Percentiles rank a stretch among this genome's conserved stretches.
Conservation (phyloP, 73 alveolate species). For the Paramecium tetraurelia region DNA sequence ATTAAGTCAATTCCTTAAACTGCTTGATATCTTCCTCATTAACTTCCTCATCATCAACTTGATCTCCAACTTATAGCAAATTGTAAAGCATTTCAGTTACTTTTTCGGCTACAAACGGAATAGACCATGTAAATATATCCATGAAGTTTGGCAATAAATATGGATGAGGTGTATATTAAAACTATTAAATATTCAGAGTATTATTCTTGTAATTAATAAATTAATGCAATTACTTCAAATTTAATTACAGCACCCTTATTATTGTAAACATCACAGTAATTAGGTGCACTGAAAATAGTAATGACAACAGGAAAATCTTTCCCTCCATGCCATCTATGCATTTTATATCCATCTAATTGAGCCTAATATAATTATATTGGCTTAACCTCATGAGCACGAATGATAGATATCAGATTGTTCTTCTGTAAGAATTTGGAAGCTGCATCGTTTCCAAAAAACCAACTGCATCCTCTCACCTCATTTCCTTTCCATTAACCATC, state of each 20-base stretch:
- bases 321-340: constrained; percentile 94
- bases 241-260: constrained; percentile 93
- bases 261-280: constrained; percentile 94
- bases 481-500: constrained; percentile 68
- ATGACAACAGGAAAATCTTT: constrained; percentile 92
- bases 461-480: constrained; percentile 82
- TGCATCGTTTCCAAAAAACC: constrained; percentile 83
- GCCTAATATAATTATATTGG: neutral
- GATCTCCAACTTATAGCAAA: constrained; percentile 61
- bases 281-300: constrained; percentile 94
- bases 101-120: constrained; percentile 91
- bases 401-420: constrained; percentile 74
- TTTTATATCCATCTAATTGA: constrained; percentile 86
- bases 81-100: constrained; percentile 79
- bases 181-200: constrained; percentile 87
- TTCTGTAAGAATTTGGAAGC: constrained; percentile 71
- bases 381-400: constrained; percentile 83
- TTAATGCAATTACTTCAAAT: constrained; percentile 60
- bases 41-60: constrained; percentile 50
- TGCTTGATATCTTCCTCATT: constrained; percentile 63
- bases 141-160: constrained; percentile 86
- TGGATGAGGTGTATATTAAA: constrained; percentile 91
- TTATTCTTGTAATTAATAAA: constrained; percentile 59
- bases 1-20: constrained; percentile 32
- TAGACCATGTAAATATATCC: constrained; percentile 90